Conservation (phyloP, 768 basidiomycete genomes). For the Fomitopsis pulvina region DNA sequence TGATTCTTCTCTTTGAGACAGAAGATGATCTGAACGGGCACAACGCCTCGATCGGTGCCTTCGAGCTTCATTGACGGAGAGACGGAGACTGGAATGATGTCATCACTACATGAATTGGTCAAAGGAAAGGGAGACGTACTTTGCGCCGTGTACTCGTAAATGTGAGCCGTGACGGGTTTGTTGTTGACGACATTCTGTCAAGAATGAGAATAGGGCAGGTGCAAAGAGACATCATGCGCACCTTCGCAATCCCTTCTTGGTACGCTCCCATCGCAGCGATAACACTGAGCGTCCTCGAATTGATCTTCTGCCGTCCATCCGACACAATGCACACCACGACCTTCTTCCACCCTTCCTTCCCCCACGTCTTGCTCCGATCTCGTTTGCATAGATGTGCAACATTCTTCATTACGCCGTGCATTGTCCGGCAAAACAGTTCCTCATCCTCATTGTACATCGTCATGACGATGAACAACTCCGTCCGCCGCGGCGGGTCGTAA, state of each 20-base stretch:
- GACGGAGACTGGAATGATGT: constrained; percentile 56
- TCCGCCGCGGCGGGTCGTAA: constrained; percentile 85
- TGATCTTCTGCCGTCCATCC: constrained; percentile 82
- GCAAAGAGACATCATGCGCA: constrained; percentile 20
- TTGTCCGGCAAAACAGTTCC: constrained; percentile 83
- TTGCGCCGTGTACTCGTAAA: constrained; percentile 93
- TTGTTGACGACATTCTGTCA: constrained; percentile 67
- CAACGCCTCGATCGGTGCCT: constrained; percentile 69
- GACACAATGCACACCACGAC: constrained; percentile 91
- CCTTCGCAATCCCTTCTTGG: constrained; percentile 90
- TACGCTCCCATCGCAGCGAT: constrained; percentile 93
- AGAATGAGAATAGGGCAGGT: not conserved
- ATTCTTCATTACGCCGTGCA: constrained; percentile 97
- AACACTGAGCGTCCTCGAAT: constrained; percentile 74
- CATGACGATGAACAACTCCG: constrained; percentile 95
- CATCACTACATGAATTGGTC: not conserved
- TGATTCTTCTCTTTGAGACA: constrained; percentile 91
- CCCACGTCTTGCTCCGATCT: constrained; percentile 90
- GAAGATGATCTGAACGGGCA: constrained; percentile 91
- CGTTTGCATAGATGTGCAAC: constrained; percentile 83
- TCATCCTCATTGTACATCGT: constrained; percentile 98
- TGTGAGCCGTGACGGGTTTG: constrained; percentile 80
- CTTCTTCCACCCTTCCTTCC: constrained; percentile 97
- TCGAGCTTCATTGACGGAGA: constrained; percentile 77
- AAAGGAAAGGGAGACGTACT: constrained; percentile 37